Conservation (phyloP, 345 rosid genomes). For the Balakata baccata region DNA sequence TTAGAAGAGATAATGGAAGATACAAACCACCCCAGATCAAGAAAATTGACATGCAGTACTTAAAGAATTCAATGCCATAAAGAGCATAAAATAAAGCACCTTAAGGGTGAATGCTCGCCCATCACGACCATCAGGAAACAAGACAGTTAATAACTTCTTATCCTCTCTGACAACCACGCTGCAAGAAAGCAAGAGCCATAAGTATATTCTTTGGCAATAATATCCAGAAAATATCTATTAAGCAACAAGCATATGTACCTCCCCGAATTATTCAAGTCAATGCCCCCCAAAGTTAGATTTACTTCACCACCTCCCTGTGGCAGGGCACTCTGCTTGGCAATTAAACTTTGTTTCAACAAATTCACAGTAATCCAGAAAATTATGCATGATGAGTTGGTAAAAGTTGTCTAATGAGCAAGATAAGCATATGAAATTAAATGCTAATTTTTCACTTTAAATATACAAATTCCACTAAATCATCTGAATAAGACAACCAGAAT, state of each 20-base stretch:
- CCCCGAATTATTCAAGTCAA: constrained; percentile 94
- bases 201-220: constrained; percentile 22
- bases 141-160: constrained; percentile 83
- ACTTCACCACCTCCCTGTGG: constrained; percentile 97
- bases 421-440: background rate
- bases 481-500: background rate
- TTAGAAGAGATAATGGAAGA: background rate
- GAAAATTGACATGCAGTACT: constrained; percentile 10
- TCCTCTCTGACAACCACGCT: constrained; percentile 98
- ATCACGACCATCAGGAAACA: constrained; percentile 99
- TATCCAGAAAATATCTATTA: constrained; percentile 5
- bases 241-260: constrained; percentile 46
- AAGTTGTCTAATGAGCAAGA: background rate
- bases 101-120: constrained; percentile 99
- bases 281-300: constrained; percentile 90
- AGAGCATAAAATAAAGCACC: constrained; percentile 43
- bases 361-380: background rate
- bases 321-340: constrained; percentile 63
- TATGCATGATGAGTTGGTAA: background rate
- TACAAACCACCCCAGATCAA: background rate
- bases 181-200: constrained; percentile 32
- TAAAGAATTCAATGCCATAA: background rate
- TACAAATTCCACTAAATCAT: too few relatives aligned
- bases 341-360: constrained; percentile 7
- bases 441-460: background rate